phyloP scores from a whole-genome alignment of 2,329 filamentous ascomycete species.

The Ascosphaera acerosa region DNA sequence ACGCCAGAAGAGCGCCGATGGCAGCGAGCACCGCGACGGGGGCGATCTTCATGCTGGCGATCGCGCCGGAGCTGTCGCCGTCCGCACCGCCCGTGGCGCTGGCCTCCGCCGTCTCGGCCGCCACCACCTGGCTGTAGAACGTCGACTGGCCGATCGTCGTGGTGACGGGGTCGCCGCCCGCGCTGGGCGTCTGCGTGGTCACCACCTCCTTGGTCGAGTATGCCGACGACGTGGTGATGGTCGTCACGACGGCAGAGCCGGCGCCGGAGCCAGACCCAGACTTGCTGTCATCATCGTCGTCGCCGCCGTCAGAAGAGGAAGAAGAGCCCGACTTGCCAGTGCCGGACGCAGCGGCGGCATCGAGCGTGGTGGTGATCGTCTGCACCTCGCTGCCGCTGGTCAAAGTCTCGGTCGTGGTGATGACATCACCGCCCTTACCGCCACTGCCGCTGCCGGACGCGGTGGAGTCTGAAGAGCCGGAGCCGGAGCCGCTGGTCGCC shows the following conservation, averaged over 20 bases:
- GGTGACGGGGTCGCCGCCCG: slow-evolving; percentile 3
- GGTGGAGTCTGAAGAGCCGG: no score
- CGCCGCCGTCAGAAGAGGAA: slow-evolving; percentile 2
- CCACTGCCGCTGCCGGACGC: no score
- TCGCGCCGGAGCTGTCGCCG: slow-evolving; percentile 11
- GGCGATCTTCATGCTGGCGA: slow-evolving; percentile 7
- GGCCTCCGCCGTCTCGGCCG: slow-evolving; percentile 4
- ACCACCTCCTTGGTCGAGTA: slow-evolving; percentile 4
- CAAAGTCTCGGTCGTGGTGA: background rate
- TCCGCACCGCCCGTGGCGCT: slow-evolving; percentile 8
- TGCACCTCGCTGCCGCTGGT: background rate
- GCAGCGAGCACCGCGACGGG: slow-evolving; percentile 16
- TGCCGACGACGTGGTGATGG: slow-evolving; percentile 2
- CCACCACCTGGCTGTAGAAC: slow-evolving; percentile 5
- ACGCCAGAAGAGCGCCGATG: slow-evolving; percentile 17
- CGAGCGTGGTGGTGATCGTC: background rate
- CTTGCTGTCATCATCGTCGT: slow-evolving; percentile 2
- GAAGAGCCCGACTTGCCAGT: slow-evolving; percentile 5
- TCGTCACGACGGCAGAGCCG: slow-evolving; percentile 1
- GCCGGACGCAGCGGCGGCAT: slow-evolving; percentile 3
- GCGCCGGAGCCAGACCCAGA: slow-evolving; percentile 5
- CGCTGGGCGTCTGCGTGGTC: slow-evolving; percentile 5
- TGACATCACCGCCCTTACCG: no score
- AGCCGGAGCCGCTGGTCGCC: background rate
- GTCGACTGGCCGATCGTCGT: slow-evolving; percentile 9